These are phyloP conservation scores for Coemansia sp. DNA, from an alignment of 192 early-diverging fungal species.

Conservation along the genomic window DNA sequence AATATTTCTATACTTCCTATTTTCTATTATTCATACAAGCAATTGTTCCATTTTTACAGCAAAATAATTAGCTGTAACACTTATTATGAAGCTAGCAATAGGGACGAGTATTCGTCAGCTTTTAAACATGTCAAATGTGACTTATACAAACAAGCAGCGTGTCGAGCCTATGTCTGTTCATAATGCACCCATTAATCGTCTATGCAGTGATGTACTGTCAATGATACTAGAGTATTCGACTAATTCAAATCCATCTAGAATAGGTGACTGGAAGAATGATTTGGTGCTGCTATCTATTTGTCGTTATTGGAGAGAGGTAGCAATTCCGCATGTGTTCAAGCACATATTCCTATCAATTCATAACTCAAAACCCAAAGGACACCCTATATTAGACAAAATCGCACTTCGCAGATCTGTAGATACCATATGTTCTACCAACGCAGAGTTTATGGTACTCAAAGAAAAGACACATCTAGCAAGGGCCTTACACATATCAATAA, in stretches of 20 bases:
- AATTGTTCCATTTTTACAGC: not conserved
- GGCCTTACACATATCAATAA: not conserved
- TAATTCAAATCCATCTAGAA: not conserved
- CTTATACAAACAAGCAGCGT: not conserved
- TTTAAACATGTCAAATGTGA: not conserved
- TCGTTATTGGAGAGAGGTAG: constrained; percentile 4
- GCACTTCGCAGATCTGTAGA: not conserved
- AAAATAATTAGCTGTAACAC: not conserved
- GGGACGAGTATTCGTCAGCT: not conserved
- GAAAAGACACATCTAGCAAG: not conserved
- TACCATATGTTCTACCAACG: not conserved
- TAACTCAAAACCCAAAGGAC: not conserved
- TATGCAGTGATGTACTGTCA: constrained; percentile 9
- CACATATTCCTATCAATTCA: constrained; percentile 1
- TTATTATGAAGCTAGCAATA: not conserved
- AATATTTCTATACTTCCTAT: no score
- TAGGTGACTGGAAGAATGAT: constrained; percentile 1
- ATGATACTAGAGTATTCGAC: constrained; percentile 1
- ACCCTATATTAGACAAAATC: not conserved
- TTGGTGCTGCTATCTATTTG: constrained; percentile 8
- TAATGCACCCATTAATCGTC: not conserved
- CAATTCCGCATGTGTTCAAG: constrained; percentile 2
- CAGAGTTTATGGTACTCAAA: not conserved
- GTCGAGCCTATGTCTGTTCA: not conserved
- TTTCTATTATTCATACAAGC: not conserved